Base-by-base conservation (phyloP, 192 early-diverging fungal species). In the Coemansia sp. region DNA sequence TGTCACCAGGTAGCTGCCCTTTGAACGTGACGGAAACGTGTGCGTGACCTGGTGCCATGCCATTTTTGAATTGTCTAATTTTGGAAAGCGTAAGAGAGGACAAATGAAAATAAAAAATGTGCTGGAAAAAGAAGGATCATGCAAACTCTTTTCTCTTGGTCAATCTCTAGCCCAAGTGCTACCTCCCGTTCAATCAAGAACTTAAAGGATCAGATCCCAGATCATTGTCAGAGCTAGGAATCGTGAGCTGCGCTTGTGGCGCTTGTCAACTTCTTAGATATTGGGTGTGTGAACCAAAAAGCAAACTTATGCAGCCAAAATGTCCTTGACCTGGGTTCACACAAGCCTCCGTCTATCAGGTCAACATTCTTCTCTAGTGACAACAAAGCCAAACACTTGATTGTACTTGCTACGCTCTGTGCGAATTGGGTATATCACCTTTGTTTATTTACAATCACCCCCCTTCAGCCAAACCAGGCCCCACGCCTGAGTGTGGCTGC, bases 1-100 rank as follows among this genome's bases (percentile, higher is more conserved):
- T 22, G 90, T 92, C 31, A 95, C 90, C 36, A 95, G 74, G 83
- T 94, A 90, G 85, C 90, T 91, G 27, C 93, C 93, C 83, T 90
- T 79, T 22, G 82, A 64, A 31, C 86, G 87, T 47, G 85, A 33
- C 16, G 81, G 80, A 47, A 95, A 77, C 9, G 80, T 86, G 66
- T 94, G 87, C 13, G 82, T 81, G 8, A 76, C 78, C 70, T 94
- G 93, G 7, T 71, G 85, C 93, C 93, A 94, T 38, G 84, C 87
- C 63, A 62, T 53, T 62, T 62, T 39, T 40, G 3, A 44, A 57
- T 40, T 15, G 31, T 27, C 12, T 9, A 7, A 22, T 55, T 65
- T 58, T 11, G 20, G 38, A 52, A 62, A 18, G n/a, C 13, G 11
- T 27, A 53, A 15, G 22, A 50, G 18, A 69, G 36, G n/a, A 15